phyloP scores from a whole-genome alignment of 2,329 filamentous ascomycete species.

The Ploettnerulaceae sp. region DNA sequence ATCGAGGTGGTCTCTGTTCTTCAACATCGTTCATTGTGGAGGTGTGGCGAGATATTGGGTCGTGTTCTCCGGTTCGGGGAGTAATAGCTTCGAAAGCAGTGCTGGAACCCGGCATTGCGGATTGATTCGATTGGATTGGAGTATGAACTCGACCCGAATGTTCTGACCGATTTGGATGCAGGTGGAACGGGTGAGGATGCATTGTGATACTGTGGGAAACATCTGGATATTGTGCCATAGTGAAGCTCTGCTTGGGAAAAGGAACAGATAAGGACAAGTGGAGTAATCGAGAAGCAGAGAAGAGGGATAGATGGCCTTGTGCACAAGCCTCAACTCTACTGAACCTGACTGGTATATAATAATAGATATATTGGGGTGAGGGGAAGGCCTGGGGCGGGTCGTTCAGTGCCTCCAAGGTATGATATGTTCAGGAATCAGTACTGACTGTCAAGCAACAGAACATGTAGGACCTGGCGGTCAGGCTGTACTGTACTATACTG shows the following conservation, averaged over 20 bases:
- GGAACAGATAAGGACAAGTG: neutral
- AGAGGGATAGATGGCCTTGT: neutral
- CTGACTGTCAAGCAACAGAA: no score
- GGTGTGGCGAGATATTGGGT: conserved; percentile 28
- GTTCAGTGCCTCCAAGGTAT: no score
- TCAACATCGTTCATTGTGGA: conserved; percentile 39
- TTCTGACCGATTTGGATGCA: conserved; percentile 28
- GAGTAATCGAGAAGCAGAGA: neutral
- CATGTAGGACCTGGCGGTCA: neutral
- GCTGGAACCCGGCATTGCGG: conserved; percentile 36
- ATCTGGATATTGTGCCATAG: conserved; percentile 26
- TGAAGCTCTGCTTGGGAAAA: neutral
- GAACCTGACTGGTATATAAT: no score
- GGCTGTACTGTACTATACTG: neutral
- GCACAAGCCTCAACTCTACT: no score
- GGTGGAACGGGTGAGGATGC: conserved; percentile 32
- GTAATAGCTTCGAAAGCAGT: conserved; percentile 39
- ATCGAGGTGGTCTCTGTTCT: conserved; percentile 30
- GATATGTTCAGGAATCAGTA: no score
- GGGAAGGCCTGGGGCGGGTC: no score
- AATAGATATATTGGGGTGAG: no score
- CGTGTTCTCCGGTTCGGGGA: conserved; percentile 25
- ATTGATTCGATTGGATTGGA: conserved; percentile 21
- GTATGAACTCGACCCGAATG: conserved; percentile 23
- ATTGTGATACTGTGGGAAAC: conserved; percentile 31